phyloP scores from a whole-genome alignment of 1,284 basidiomycete genomes.

The Apiotrichum sp. region DNA sequence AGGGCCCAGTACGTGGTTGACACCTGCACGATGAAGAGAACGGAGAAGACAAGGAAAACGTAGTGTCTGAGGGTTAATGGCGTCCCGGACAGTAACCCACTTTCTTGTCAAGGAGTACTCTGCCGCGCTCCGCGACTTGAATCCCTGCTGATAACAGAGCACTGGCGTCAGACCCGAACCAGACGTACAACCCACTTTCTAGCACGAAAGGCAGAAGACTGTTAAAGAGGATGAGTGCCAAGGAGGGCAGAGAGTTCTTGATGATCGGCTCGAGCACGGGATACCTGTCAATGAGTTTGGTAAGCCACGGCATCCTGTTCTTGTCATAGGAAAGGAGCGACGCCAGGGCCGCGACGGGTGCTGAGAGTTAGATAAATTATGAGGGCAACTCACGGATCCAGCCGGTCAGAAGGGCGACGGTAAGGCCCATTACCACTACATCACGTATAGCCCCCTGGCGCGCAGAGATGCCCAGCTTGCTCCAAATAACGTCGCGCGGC shows the following conservation, averaged over 20 bases:
- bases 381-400: constrained; percentile 55
- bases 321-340: constrained; percentile 82
- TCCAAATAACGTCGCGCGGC: constrained; percentile 93
- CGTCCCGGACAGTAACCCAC: too few relatives aligned
- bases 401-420: constrained; percentile 67
- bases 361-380: constrained; percentile 26
- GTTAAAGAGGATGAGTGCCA: constrained; percentile 86
- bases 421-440: constrained; percentile 61
- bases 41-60: constrained; percentile 86
- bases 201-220: constrained; percentile 81
- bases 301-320: constrained; percentile 85
- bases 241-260: constrained; percentile 83
- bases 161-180: constrained; percentile 52
- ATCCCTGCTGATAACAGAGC: constrained; percentile 81
- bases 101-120: constrained; percentile 91
- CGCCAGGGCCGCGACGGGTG: constrained; percentile 78
- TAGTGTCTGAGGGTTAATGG: constrained; percentile 68
- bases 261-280: constrained; percentile 76
- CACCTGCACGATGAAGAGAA: constrained; percentile 91
- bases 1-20: constrained; percentile 86
- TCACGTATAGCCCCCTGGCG: constrained; percentile 59
- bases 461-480: constrained; percentile 67
- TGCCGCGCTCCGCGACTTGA: constrained; percentile 79
- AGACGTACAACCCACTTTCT: constrained; percentile 57
- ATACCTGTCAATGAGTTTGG: constrained; percentile 66